Conservation (phyloP, 1,139 yeast genomes). For the Komagataea norvegica region DNA sequence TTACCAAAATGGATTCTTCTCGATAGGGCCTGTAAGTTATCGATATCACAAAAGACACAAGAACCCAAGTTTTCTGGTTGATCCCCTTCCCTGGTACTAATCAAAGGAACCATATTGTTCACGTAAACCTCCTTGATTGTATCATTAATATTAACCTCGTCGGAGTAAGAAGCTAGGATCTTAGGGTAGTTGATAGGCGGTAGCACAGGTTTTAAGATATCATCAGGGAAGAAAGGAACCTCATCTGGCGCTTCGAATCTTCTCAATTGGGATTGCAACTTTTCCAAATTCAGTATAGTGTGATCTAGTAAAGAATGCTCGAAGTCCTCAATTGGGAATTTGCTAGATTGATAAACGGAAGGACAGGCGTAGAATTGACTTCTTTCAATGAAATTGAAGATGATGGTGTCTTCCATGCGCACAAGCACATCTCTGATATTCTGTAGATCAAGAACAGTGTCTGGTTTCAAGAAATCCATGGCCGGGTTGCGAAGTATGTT, state of each 20-base stretch:
- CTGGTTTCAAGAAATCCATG: conserved; percentile 87
- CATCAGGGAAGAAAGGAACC: conserved; percentile 79
- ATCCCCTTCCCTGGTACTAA: conserved; percentile 66
- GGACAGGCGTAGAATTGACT: conserved; percentile 81
- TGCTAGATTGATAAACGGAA: conserved; percentile 61
- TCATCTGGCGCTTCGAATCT: conserved; percentile 95
- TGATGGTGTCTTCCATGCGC: conserved; percentile 94
- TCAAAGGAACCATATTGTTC: conserved; percentile 63
- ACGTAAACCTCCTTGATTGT: conserved; percentile 67
- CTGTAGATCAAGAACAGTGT: conserved; percentile 70
- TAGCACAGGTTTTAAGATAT: conserved; percentile 60
- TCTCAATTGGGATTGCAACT: conserved; percentile 76
- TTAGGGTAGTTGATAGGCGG: conserved; percentile 80
- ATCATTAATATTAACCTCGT: conserved; percentile 71
- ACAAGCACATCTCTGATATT: conserved; percentile 83
- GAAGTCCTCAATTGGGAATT: conserved; percentile 58
- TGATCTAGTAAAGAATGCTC: conserved; percentile 85
- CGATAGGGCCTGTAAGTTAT: conserved; percentile 81
- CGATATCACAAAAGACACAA: conserved; percentile 80
- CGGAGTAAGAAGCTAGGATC: conserved; percentile 66
- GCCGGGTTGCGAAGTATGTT: too few species aligned
- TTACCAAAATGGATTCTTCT: conserved; percentile 95
- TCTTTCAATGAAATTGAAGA: conserved; percentile 87
- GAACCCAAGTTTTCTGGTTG: conserved; percentile 86
- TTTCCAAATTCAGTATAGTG: conserved; percentile 73